A percentile compares a stretch with the other conserved stretches of the same genome.
These are phyloP conservation scores for Quercus berberidifolia DNA, from an alignment of 306 rosid genomes.

Conservation along the genomic window DNA sequence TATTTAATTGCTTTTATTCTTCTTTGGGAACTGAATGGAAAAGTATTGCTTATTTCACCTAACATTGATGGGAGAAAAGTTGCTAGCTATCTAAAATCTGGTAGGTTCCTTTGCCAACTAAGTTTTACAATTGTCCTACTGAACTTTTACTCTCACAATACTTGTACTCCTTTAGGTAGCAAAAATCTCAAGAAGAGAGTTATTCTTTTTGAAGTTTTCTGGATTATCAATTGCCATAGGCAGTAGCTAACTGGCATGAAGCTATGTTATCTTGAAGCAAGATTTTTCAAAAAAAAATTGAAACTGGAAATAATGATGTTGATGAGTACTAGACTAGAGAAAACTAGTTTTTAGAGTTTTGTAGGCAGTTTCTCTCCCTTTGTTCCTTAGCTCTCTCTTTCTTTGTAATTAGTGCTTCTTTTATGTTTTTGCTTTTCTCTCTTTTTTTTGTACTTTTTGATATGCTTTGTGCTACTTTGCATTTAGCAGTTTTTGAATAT, in stretches of 20 bases:
- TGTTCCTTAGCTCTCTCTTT: too few relatives aligned
- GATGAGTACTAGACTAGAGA: too few relatives aligned
- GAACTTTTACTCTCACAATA: conserved; percentile 10
- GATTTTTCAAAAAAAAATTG: too few relatives aligned
- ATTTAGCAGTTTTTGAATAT: too few relatives aligned
- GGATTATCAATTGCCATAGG: background rate
- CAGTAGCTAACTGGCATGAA: background rate
- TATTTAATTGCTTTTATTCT: conserved; percentile 79
- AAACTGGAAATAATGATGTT: too few relatives aligned
- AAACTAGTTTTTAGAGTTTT: too few relatives aligned
- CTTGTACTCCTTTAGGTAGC: background rate
- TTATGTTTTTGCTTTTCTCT: too few relatives aligned
- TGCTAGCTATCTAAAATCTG: conserved; percentile 75
- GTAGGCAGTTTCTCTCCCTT: too few relatives aligned
- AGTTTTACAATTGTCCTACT: conserved; percentile 13
- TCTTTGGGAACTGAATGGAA: conserved; percentile 67
- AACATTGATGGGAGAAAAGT: conserved; percentile 64
- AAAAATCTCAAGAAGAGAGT: conserved; percentile 1
- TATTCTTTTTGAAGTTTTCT: background rate
- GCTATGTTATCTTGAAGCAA: too few relatives aligned
- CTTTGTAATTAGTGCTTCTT: too few relatives aligned
- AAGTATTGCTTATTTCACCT: conserved; percentile 54
- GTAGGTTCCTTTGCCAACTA: conserved; percentile 35
- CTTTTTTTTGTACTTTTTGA: too few relatives aligned
- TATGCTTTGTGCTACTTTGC: too few relatives aligned